Base-by-base conservation (phyloP, 2,329 filamentous ascomycete genomes). In the Penicillium sp. region DNA sequence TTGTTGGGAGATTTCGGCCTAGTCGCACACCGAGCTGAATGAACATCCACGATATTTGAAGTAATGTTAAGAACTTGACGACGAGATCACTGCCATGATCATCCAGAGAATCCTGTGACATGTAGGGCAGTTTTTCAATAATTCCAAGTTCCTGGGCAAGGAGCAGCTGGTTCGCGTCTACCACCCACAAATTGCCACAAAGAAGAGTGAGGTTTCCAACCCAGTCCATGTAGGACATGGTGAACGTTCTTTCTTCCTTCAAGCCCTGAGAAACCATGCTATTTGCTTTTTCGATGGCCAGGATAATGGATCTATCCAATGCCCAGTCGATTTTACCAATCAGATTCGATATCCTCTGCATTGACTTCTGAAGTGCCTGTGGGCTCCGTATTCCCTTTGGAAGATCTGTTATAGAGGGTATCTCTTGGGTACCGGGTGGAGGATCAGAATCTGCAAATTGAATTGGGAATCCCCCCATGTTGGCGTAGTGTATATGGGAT, bases 401-500 rank as follows among this genome's bases (percentile, higher is more conserved):
- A 1, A 22, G 8, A 25, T n/a, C 17, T 35, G 10, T 14, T 6
- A 33, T 22, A 17, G 19, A n/a, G 31, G 30, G 30, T 8, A 46
- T 35, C 28, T 46, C 43, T 16, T 12, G 19, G 11, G 43, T 25
- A 25, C 8, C 19, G 16, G 28, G 31, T 3, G 9, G 6, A 22
- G 16, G 6, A 25, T 48, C 10, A 3, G 12, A 19, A 11, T 42
- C 1, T 8, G 10, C 48, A 10, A 50, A 42, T 14, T 17, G 37
- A 14, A 50, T 42, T 26, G 16, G 14, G 14, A 50, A 50, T 33
- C 48, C 38, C 14, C 48, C 37, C 47, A 50, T 50, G 25, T 50
- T 42, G 11, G 37, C 48, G 11, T 50, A 35, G 28, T 50, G 30
- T 19, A 35, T 42, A 41, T 42, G 47, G 4, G 47, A 33, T 10